Percentiles rank a stretch among this genome's conserved stretches.
Conservation (phyloP, 371 early-diverging fungal species). For the Lichtheimia ornata region DNA sequence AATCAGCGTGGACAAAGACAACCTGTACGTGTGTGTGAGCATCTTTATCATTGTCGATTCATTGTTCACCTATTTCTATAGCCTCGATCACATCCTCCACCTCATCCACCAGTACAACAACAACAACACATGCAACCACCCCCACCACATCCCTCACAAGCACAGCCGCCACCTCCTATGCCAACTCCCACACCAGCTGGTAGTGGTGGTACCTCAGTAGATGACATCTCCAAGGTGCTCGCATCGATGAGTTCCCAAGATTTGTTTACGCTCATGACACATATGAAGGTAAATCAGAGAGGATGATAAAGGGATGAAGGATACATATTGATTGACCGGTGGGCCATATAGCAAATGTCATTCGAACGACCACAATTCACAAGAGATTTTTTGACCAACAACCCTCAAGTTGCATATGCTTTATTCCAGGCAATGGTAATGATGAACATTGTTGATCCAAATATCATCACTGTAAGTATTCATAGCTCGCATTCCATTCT, state of each 20-base stretch:
- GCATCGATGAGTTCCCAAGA: conserved; percentile 72
- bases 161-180: conserved; percentile 10
- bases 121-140: conserved; percentile 22
- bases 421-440: conserved; percentile 84
- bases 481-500: not conserved
- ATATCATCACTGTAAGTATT: conserved; percentile 64
- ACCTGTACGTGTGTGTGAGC: conserved; percentile 11
- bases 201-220: conserved; percentile 36
- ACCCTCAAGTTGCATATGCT: conserved; percentile 88
- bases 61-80: not conserved
- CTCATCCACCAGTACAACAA: conserved; percentile 23
- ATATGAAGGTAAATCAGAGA: conserved; percentile 67
- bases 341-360: conserved; percentile 39
- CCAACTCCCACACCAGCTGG: conserved; percentile 5
- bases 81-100: conserved; percentile 26
- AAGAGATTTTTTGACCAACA: conserved; percentile 64
- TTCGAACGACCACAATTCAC: conserved; percentile 71
- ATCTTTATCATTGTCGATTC: not conserved
- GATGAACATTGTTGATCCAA: conserved; percentile 84
- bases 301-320: not conserved
- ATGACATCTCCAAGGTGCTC: conserved; percentile 65
- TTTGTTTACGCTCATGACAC: conserved; percentile 71
- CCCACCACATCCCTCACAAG: conserved; percentile 7
- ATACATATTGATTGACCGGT: not conserved
- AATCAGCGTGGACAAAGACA: conserved; percentile 23